Evolutionary conservation across 1,284 basidiomycete genomes (phyloP).

Genomic region (Cutaneotrichosporon sp.): DNA sequence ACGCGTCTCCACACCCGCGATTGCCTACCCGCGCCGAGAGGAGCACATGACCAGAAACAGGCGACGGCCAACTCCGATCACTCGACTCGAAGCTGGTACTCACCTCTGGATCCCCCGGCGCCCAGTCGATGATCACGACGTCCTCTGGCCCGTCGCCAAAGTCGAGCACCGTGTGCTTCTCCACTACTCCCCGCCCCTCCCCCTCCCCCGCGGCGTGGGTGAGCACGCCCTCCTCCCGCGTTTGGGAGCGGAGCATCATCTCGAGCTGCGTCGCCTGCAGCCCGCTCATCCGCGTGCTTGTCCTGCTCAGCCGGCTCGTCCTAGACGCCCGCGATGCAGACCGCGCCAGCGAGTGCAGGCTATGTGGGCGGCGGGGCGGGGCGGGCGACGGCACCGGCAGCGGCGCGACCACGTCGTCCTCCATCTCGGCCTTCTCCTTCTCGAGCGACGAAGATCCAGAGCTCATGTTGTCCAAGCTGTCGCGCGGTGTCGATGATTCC

Average conservation of each 20-base stretch:
- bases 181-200: slow-evolving; percentile 13
- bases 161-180: slow-evolving; percentile 15
- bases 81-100: slow-evolving; percentile 28
- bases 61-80: not conserved
- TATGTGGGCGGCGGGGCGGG: not conserved
- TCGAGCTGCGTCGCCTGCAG: slow-evolving; percentile 11
- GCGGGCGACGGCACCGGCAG: not conserved
- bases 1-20: too few species aligned
- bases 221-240: slow-evolving; percentile 12
- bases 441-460: too few species aligned
- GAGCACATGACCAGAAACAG: not conserved
- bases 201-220: slow-evolving; percentile 4
- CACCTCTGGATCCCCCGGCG: slow-evolving; percentile 40
- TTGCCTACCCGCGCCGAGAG: too few species aligned
- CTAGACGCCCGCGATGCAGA: not conserved
- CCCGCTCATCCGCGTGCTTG: not conserved
- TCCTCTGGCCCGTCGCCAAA: slow-evolving; percentile 31
- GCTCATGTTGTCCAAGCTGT: too few species aligned
- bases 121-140: slow-evolving; percentile 44
- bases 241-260: slow-evolving; percentile 13
- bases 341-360: not conserved
- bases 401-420: not conserved
- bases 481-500: too few species aligned
- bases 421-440: too few species aligned
- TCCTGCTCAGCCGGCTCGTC: not conserved